Percentiles rank a stretch among this genome's conserved stretches.
phyloP scores from a whole-genome alignment of 768 basidiomycete species.

The Piloderma croceum region DNA sequence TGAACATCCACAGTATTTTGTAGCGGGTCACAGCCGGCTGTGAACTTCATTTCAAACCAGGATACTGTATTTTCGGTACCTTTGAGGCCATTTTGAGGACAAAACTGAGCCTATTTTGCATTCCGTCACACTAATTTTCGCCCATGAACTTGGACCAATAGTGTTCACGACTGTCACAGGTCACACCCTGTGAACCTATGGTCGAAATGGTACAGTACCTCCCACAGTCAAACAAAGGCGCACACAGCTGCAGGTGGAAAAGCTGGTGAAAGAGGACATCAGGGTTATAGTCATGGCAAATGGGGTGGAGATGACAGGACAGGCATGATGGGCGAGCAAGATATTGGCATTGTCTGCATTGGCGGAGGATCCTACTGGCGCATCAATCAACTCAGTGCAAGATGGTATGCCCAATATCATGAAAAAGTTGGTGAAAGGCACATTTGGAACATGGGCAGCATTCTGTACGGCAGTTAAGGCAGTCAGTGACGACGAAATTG shows the following conservation, averaged over 20 bases:
- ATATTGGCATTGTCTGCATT: slow-evolving; percentile 10
- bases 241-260: slow-evolving; percentile 6
- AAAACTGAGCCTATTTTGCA: too few relatives aligned
- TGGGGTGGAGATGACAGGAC: slow-evolving; percentile 15
- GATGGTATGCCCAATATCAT: slow-evolving; percentile 3
- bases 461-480: background rate
- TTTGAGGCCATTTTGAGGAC: too few relatives aligned
- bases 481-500: background rate
- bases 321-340: slow-evolving; percentile 21
- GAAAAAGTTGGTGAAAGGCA: background rate
- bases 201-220: too few relatives aligned
- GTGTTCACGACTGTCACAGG: too few relatives aligned
- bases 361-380: slow-evolving; percentile 10
- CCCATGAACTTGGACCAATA: too few relatives aligned
- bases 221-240: slow-evolving; percentile 3
- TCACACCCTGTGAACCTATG: too few relatives aligned
- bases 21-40: too few relatives aligned
- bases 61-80: too few relatives aligned
- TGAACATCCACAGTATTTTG: too few relatives aligned
- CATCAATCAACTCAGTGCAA: slow-evolving; percentile 8
- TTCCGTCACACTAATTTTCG: too few relatives aligned
- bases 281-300: slow-evolving; percentile 14
- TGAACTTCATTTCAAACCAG: too few relatives aligned
- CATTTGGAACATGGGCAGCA: background rate
- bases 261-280: slow-evolving; percentile 10